phyloP scores from a whole-genome alignment of 257 asterid genomes.

The Plantago ovata region DNA sequence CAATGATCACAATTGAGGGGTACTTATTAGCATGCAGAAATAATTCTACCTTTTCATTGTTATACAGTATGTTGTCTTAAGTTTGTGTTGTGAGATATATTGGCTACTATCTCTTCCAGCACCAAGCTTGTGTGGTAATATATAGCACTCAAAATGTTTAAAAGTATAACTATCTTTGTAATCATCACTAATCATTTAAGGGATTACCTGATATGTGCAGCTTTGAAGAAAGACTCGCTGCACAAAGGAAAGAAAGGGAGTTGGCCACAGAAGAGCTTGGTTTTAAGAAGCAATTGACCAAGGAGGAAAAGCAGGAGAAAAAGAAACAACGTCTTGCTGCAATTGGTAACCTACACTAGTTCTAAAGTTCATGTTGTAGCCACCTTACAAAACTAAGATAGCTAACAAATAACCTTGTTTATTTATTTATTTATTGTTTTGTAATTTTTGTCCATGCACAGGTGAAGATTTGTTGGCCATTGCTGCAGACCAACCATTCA shows the following conservation, averaged over 20 bases:
- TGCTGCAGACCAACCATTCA: conserved; percentile 96
- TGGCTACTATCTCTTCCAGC: background rate
- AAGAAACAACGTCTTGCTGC: conserved; percentile 94
- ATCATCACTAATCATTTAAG: conserved; percentile 5
- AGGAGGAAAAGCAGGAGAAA: conserved; percentile 65
- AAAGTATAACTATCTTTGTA: background rate
- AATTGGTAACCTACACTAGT: conserved; percentile 52
- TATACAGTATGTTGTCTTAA: background rate
- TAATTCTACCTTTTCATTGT: background rate
- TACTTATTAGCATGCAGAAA: background rate
- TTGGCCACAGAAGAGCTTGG: conserved; percentile 67
- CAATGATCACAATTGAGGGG: background rate
- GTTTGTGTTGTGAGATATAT: background rate
- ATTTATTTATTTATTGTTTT: no score
- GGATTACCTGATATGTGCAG: conserved; percentile 34
- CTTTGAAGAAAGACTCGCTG: conserved; percentile 86
- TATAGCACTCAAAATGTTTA: background rate
- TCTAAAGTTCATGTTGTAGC: background rate
- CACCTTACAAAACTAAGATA: background rate
- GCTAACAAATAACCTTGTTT: background rate
- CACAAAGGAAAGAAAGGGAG: conserved; percentile 83
- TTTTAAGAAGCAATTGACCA: conserved; percentile 73
- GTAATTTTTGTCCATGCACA: conserved; percentile 26
- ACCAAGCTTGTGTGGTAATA: conserved; percentile 4
- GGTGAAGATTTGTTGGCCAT: conserved; percentile 94